Conservation (phyloP, 1,284 basidiomycete species). For the Earliella scabrosa region DNA sequence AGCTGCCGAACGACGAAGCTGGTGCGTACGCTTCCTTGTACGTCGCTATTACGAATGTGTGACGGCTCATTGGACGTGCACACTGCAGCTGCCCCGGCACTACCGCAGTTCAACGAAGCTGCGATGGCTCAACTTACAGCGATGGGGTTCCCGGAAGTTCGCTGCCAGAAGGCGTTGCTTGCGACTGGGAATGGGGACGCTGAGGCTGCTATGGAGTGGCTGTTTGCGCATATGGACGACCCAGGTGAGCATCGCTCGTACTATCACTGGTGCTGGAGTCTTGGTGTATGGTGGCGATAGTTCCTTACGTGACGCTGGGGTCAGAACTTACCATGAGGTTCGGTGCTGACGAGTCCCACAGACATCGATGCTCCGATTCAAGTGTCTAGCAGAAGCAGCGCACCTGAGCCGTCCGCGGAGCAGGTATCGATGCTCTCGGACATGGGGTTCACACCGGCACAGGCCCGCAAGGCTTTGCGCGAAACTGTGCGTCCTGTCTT, state of each 20-base stretch:
- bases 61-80: not conserved
- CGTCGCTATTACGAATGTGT: not conserved
- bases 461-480: constrained; percentile 87
- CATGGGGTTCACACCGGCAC: constrained; percentile 91
- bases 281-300: not conserved
- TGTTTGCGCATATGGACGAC: constrained; percentile 96
- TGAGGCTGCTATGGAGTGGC: constrained; percentile 93
- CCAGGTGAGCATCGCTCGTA: constrained; percentile 54
- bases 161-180: constrained; percentile 88
- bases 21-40: constrained; percentile 32
- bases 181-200: constrained; percentile 85
- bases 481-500: constrained; percentile 68
- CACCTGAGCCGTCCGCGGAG: constrained; percentile 65
- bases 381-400: constrained; percentile 29
- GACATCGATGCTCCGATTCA: constrained; percentile 90
- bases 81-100: constrained; percentile 33
- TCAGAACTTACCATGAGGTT: too few species aligned
- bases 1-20: constrained; percentile 63
- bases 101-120: constrained; percentile 72
- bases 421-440: constrained; percentile 79
- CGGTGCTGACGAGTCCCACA: constrained; percentile 26
- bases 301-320: constrained; percentile 12
- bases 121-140: constrained; percentile 78
- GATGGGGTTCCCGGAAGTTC: constrained; percentile 87
- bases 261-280: not conserved